phyloP scores from a whole-genome alignment of 345 rosid genomes.

The Murraya paniculata region DNA sequence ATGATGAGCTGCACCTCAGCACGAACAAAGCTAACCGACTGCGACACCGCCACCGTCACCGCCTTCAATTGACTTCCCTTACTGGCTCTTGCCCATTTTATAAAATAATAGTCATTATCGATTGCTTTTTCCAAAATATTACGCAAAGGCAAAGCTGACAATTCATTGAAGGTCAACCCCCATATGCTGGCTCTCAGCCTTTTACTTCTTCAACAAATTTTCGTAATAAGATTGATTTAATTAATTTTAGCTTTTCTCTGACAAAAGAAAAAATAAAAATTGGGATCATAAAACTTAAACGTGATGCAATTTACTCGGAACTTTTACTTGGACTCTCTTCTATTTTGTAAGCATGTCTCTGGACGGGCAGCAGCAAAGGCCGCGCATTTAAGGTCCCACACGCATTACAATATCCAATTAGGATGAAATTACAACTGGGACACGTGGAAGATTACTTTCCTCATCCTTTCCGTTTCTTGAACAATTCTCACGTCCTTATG shows the following conservation, averaged over 20 bases:
- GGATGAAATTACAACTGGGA: neutral
- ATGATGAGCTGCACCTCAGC: neutral
- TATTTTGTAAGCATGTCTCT: no score
- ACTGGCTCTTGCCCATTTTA: neutral
- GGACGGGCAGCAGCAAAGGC: neutral
- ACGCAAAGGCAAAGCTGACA: constrained; percentile 5
- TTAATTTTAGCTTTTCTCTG: no score
- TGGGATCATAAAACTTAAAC: no score
- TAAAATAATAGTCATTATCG: no score
- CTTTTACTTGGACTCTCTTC: no score
- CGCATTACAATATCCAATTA: neutral
- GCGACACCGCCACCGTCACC: neutral
- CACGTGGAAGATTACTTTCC: neutral
- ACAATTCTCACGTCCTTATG: neutral
- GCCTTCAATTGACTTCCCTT: neutral
- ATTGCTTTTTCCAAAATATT: neutral
- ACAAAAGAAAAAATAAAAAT: no score
- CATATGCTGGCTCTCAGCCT: neutral
- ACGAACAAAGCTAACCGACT: neutral
- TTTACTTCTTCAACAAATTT: neutral
- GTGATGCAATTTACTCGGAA: no score
- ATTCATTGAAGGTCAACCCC: neutral
- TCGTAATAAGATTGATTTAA: no score
- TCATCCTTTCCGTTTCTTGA: neutral
- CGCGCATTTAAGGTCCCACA: neutral